phyloP scores from a whole-genome alignment of 2,329 filamentous ascomycete species.

The Didymella pinodella region DNA sequence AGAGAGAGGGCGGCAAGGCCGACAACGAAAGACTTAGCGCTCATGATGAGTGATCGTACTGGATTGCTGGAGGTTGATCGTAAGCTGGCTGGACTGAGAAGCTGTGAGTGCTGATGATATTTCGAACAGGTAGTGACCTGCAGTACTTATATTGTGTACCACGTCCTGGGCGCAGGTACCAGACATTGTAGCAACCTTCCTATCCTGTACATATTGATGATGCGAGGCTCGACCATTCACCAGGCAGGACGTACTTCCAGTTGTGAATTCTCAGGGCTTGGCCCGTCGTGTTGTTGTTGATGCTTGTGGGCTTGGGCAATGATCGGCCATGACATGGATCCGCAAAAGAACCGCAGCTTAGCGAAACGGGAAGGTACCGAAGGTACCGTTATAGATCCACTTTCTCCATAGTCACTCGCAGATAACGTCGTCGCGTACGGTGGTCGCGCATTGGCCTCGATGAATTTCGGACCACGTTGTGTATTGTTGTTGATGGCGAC shows the following conservation, averaged over 20 bases:
- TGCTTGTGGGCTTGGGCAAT: constrained; percentile 1
- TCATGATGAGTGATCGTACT: constrained; percentile 22
- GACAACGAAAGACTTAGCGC: constrained; percentile 28
- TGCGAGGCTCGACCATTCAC: not conserved
- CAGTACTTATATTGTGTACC: not conserved
- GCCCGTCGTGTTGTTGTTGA: not conserved
- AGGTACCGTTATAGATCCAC: not conserved
- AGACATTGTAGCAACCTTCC: constrained; percentile 1
- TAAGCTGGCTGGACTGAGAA: not conserved
- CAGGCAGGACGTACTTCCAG: not conserved
- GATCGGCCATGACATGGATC: constrained; percentile 1
- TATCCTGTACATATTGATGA: constrained; percentile 2
- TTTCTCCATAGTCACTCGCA: not conserved
- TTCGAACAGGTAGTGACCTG: not conserved
- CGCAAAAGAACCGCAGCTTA: constrained; percentile 5
- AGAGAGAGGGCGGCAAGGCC: constrained; percentile 35
- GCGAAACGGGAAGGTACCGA: constrained; percentile 10
- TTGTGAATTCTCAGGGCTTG: constrained; percentile 4
- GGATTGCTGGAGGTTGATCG: too few relatives aligned
- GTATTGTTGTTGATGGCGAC: not conserved
- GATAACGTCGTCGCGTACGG: not conserved
- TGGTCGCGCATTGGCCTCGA: not conserved
- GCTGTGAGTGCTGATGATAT: not conserved
- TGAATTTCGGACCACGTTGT: not conserved
- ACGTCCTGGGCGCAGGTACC: too few relatives aligned